Evolutionary conservation across 441 rosid species (phyloP).

Genomic region (Metrosideros polymorpha): DNA sequence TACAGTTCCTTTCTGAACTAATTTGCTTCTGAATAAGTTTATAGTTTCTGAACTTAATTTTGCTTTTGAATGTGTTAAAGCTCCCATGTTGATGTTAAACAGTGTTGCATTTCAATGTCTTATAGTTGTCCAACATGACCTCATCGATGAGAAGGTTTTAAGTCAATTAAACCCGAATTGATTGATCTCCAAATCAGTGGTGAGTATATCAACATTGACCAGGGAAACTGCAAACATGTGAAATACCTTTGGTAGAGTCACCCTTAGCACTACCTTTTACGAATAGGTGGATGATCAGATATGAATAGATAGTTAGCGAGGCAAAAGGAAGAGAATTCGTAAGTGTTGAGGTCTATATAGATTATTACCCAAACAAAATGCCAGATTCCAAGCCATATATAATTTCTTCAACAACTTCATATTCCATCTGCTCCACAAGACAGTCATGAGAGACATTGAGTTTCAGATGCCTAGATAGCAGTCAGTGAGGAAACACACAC

Average conservation of each 20-base stretch:
- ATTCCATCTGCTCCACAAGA: constrained; percentile 55
- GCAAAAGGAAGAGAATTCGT: background rate
- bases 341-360: background rate
- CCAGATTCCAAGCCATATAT: constrained; percentile 97
- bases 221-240: background rate
- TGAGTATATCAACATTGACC: background rate
- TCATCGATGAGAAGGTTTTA: background rate
- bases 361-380: constrained; percentile 75
- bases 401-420: constrained; percentile 98
- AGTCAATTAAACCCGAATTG: background rate
- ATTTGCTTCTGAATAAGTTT: background rate
- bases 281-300: background rate
- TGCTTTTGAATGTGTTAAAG: background rate
- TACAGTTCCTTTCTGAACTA: background rate
- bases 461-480: background rate
- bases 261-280: background rate
- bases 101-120: background rate
- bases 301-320: background rate
- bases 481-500: background rate
- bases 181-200: background rate
- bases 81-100: background rate
- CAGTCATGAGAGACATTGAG: background rate
- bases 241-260: background rate
- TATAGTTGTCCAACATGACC: background rate
- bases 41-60: background rate